These are phyloP conservation scores for Kuraishia capsulata DNA, from an alignment of 805 yeast genomes.

Conservation along the genomic window DNA sequence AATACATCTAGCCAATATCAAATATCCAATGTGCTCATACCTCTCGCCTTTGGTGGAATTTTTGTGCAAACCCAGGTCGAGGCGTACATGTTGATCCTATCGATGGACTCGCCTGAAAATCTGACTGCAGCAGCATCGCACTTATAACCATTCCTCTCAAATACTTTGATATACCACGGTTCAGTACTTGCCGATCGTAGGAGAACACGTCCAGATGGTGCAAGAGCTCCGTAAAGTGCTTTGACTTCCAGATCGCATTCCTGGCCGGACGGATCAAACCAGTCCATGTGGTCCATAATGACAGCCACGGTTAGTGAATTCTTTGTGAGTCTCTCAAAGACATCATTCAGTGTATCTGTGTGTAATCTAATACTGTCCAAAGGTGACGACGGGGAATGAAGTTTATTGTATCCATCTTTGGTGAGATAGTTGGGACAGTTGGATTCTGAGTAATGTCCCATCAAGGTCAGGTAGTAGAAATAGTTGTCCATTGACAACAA, in stretches of 20 bases:
- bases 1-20: too few species aligned
- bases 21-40: slow-evolving; percentile 38
- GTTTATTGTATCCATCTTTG: slow-evolving; percentile 41
- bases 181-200: slow-evolving; percentile 62
- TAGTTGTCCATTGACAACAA: slow-evolving; percentile 65
- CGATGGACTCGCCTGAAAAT: slow-evolving; percentile 55
- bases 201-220: slow-evolving; percentile 64
- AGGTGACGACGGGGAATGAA: slow-evolving; percentile 43
- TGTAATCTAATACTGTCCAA: slow-evolving; percentile 67
- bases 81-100: slow-evolving; percentile 81
- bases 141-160: slow-evolving; percentile 57
- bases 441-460: slow-evolving; percentile 46
- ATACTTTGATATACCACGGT: slow-evolving; percentile 73
- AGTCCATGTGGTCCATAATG: slow-evolving; percentile 89
- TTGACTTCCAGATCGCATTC: slow-evolving; percentile 62
- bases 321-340: slow-evolving; percentile 53
- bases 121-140: slow-evolving; percentile 68
- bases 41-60: slow-evolving; percentile 21
- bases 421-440: slow-evolving; percentile 78
- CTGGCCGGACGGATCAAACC: slow-evolving; percentile 62
- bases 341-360: slow-evolving; percentile 73
- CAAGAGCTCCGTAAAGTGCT: slow-evolving; percentile 54
- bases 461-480: slow-evolving; percentile 63
- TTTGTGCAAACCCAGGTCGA: slow-evolving; percentile 82
- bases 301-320: slow-evolving; percentile 67